These are phyloP conservation scores for Leishmania aethiopica DNA, from an alignment of 208 protist species.

Conservation along the genomic window DNA sequence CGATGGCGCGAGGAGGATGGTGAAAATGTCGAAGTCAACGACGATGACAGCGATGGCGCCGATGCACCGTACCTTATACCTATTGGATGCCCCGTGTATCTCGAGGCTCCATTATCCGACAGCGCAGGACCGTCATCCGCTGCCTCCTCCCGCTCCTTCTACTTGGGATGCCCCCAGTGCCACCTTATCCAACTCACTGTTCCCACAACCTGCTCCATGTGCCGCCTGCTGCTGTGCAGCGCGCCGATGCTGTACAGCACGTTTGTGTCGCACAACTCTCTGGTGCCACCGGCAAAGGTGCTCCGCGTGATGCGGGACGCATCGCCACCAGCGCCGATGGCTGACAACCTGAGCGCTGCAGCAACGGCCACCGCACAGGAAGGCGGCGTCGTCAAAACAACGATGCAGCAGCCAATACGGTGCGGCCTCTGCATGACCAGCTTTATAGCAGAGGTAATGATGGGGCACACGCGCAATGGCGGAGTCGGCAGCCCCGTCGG, in stretches of 20 bases:
- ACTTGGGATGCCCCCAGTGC: slow-evolving; percentile 81
- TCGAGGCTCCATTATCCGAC: slow-evolving; percentile 18
- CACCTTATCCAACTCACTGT: slow-evolving; percentile 67
- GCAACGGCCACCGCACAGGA: background rate
- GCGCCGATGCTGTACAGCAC: slow-evolving; percentile 63
- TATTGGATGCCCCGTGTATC: slow-evolving; percentile 71
- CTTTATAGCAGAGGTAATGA: background rate
- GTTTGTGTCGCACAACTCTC: slow-evolving; percentile 68
- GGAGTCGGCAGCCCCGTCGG: background rate
- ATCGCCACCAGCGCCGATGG: background rate
- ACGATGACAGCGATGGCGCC: slow-evolving; percentile 8
- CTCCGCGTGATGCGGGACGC: slow-evolving; percentile 9
- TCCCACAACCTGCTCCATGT: slow-evolving; percentile 79
- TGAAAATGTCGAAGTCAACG: background rate
- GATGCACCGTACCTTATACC: slow-evolving; percentile 43
- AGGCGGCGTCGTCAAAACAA: background rate
- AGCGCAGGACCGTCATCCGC: background rate
- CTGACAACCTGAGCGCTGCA: background rate
- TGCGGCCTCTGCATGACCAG: slow-evolving; percentile 21
- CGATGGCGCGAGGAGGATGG: slow-evolving; percentile 8
- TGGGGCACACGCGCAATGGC: background rate
- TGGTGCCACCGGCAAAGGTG: slow-evolving; percentile 38
- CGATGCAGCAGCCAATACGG: slow-evolving; percentile 3
- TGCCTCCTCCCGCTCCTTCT: slow-evolving; percentile 12
- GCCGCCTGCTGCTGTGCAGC: slow-evolving; percentile 74